phyloP scores from a whole-genome alignment of 352 stramenopile genomes.

The Thalassiosira hispida region DNA sequence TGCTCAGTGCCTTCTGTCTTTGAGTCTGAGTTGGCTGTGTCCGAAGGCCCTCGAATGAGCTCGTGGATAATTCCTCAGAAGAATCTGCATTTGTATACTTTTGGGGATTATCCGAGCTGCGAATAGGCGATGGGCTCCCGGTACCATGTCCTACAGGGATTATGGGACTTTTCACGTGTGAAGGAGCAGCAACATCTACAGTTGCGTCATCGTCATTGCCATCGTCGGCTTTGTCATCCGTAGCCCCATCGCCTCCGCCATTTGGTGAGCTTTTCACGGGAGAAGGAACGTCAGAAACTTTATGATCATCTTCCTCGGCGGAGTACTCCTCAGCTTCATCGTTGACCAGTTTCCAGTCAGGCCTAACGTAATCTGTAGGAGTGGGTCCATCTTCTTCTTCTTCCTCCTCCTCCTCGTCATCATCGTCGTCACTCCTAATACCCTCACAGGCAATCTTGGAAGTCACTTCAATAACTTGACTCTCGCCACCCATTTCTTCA shows the following conservation, averaged over 20 bases:
- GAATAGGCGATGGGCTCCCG: not conserved
- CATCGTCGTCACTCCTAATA: constrained; percentile 28
- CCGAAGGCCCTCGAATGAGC: constrained; percentile 14
- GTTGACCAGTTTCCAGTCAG: too few relatives aligned
- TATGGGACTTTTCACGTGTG: not conserved
- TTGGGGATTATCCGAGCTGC: not conserved
- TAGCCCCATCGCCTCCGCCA: not conserved
- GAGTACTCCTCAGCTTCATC: not conserved
- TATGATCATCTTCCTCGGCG: constrained; percentile 5
- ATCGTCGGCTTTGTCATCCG: not conserved
- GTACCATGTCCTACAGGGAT: not conserved
- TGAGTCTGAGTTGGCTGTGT: constrained; percentile 16
- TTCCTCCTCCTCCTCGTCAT: constrained; percentile 22
- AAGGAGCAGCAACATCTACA: not conserved
- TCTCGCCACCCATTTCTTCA: constrained; percentile 78
- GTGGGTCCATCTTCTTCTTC: not conserved
- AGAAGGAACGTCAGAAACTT: constrained; percentile 4
- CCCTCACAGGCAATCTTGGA: constrained; percentile 51
- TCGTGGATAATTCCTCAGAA: constrained; percentile 5
- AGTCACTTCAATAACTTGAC: constrained; percentile 63
- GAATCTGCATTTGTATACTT: constrained; percentile 1
- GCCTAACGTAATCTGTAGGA: not conserved
- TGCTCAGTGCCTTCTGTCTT: not conserved
- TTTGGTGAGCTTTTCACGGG: constrained; percentile 3
- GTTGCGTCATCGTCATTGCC: not conserved